phyloP scores from a whole-genome alignment of 768 basidiomycete species.

The Podaxis rugospora region DNA sequence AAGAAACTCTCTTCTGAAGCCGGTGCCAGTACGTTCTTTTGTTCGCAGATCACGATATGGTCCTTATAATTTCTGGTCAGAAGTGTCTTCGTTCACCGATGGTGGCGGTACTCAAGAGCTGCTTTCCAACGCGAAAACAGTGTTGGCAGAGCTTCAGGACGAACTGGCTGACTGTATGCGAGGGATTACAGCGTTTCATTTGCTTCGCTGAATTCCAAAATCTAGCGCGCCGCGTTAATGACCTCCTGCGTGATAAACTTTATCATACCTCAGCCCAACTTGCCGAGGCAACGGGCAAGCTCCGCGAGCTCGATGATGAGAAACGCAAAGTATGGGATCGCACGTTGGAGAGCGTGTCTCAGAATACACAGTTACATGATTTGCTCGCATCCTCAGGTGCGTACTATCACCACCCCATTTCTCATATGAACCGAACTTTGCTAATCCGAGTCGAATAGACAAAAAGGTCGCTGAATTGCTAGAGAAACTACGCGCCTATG shows the following conservation, averaged over 20 bases:
- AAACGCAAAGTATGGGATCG: slow-evolving; percentile 19
- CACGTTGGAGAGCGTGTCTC: slow-evolving; percentile 16
- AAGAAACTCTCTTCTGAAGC: neutral
- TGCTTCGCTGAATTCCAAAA: neutral
- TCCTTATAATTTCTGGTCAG: neutral
- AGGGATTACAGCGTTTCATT: neutral
- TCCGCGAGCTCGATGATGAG: slow-evolving; percentile 32
- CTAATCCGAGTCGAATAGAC: slow-evolving; percentile 14
- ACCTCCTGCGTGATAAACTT: slow-evolving; percentile 35
- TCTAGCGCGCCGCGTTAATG: slow-evolving; percentile 13
- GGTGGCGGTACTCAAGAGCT: neutral
- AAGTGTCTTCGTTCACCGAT: neutral
- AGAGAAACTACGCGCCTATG: slow-evolving; percentile 21
- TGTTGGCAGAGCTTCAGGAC: neutral
- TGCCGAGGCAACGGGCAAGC: slow-evolving; percentile 25
- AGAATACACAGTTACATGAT: slow-evolving; percentile 14
- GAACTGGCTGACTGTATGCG: slow-evolving; percentile 10
- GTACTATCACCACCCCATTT: neutral
- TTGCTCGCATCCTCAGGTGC: slow-evolving; percentile 12
- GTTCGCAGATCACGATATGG: no score
- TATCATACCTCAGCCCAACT: slow-evolving; percentile 28
- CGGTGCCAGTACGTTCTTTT: neutral
- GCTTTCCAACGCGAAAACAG: neutral
- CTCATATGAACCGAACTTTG: neutral
- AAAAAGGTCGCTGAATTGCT: slow-evolving; percentile 20